Percentiles rank a stretch among this genome's conserved stretches.
Conservation (phyloP, 345 rosid genomes). For the Gossypium ekmanianum region DNA sequence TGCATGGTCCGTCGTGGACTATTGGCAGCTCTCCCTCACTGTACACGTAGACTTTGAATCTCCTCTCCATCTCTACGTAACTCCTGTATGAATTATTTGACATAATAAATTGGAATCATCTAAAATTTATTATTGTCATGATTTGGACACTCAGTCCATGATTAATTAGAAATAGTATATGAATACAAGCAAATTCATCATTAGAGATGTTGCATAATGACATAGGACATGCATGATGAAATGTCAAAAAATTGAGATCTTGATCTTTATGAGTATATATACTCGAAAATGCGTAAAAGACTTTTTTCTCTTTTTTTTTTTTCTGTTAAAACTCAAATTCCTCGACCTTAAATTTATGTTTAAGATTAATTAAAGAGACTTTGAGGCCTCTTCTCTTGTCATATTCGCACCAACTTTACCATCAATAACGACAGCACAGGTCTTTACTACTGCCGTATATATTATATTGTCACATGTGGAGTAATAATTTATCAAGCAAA, state of each 20-base stretch:
- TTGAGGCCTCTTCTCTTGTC: background rate
- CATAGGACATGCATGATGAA: background rate
- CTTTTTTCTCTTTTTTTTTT: background rate
- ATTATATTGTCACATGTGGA: slow-evolving; percentile 1
- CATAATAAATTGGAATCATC: background rate
- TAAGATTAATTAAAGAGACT: background rate
- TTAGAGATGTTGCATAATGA: background rate
- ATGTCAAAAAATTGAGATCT: background rate
- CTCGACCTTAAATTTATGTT: background rate
- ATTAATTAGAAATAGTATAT: background rate
- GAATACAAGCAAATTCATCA: background rate
- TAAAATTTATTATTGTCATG: background rate
- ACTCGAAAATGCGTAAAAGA: background rate
- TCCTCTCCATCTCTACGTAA: slow-evolving; percentile 78
- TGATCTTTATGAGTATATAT: background rate
- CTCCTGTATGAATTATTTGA: slow-evolving; percentile 40
- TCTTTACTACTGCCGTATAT: background rate
- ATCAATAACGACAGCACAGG: background rate
- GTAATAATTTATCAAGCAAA: background rate
- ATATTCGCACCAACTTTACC: background rate
- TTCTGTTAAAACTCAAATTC: background rate
- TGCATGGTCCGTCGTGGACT: slow-evolving; percentile 82
- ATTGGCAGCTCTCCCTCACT: slow-evolving; percentile 75
- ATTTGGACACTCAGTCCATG: background rate
- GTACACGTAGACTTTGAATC: slow-evolving; percentile 83